phyloP scores from a whole-genome alignment of 2,329 filamentous ascomycete genomes.

The Aspergillus eucalypticola region DNA sequence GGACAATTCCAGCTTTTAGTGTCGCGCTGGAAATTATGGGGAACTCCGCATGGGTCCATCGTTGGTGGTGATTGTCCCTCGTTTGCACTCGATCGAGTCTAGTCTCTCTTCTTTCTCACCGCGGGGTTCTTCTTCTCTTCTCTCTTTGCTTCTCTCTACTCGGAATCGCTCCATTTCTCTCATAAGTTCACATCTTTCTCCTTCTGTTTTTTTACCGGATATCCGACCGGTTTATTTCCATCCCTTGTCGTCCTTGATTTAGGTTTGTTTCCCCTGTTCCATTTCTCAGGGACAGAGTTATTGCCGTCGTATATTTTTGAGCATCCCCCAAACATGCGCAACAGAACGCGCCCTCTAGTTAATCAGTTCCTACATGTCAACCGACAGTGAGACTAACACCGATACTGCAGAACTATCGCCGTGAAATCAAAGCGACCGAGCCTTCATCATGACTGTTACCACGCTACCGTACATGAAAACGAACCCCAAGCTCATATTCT shows the following conservation, averaged over 20 bases:
- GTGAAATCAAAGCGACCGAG: no score
- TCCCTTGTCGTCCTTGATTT: not conserved
- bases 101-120: conserved; percentile 1
- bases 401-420: no score
- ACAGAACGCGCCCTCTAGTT: not conserved
- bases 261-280: not conserved
- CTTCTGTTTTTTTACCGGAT: not conserved
- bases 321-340: not conserved
- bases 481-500: conserved; percentile 91
- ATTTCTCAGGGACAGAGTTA: not conserved
- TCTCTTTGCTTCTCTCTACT: not conserved
- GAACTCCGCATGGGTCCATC: conserved; percentile 16
- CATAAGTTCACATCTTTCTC: not conserved
- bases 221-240: no score
- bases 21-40: conserved; percentile 7
- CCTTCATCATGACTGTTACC: conserved; percentile 32
- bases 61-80: not conserved
- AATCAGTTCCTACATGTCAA: no score
- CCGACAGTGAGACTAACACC: not conserved
- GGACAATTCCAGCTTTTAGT: not conserved
- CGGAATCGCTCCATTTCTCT: not conserved
- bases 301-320: not conserved
- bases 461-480: conserved; percentile 45
- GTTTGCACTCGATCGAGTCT: conserved; percentile 10
- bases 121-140: not conserved